A percentile compares a stretch with the other conserved stretches of the same genome.
phyloP scores from a whole-genome alignment of 1,284 basidiomycete species.

The Rhizoctonia solani region DNA sequence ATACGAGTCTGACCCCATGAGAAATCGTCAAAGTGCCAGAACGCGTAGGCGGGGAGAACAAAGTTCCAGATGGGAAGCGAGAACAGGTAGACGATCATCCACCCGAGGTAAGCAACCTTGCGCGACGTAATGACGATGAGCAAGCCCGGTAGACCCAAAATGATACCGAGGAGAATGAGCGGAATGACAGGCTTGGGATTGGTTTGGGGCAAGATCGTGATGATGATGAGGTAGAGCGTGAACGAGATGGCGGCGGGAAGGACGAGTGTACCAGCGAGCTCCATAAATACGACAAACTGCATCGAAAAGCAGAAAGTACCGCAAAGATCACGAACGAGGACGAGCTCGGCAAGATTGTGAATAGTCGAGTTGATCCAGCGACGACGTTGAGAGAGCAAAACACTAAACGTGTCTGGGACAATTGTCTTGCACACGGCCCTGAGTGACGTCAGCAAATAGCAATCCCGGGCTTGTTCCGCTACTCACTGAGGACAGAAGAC shows the following conservation, averaged over 20 bases:
- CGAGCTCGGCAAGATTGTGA: constrained; percentile 93
- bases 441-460: background rate
- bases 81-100: constrained; percentile 95
- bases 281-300: constrained; percentile 99
- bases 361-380: constrained; percentile 99
- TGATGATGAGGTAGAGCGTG: constrained; percentile 90
- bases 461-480: background rate
- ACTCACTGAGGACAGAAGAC: constrained; percentile 87
- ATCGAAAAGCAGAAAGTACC: constrained; percentile 97
- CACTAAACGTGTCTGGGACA: constrained; percentile 93
- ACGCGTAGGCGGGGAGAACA: constrained; percentile 89
- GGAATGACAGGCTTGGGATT: constrained; percentile 73
- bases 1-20: constrained; percentile 97
- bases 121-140: constrained; percentile 93
- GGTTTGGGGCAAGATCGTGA: constrained; percentile 78
- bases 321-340: constrained; percentile 92
- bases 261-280: constrained; percentile 93
- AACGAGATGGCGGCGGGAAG: constrained; percentile 97
- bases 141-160: constrained; percentile 93
- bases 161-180: constrained; percentile 89
- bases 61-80: constrained; percentile 97
- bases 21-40: constrained; percentile 99
- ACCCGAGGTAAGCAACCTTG: constrained; percentile 92
- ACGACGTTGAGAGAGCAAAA: constrained; percentile 93
- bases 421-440: constrained; percentile 94